Conservation (phyloP, 1,284 basidiomycete species). For the Melampsora larici-populina region DNA sequence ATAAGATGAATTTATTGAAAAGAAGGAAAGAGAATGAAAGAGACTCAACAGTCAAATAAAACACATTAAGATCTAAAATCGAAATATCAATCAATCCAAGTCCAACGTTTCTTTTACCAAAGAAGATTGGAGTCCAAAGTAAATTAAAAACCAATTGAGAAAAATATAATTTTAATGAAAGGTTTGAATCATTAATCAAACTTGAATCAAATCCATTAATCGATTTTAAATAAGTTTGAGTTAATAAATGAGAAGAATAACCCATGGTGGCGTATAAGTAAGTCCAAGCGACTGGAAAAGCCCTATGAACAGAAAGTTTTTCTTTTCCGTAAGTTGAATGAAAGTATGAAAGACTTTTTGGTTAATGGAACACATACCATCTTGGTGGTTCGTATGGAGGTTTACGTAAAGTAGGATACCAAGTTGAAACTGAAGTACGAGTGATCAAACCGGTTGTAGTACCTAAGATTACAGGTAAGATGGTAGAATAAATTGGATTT, state of each 20-base stretch:
- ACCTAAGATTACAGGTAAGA: constrained; percentile 48
- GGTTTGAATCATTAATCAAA: constrained; percentile 45
- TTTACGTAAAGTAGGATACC: constrained; percentile 32
- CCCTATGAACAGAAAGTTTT: constrained; percentile 1
- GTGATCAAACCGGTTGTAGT: constrained; percentile 45
- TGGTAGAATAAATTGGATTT: constrained; percentile 51
- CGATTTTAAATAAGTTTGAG: constrained; percentile 48
- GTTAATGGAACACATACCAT: constrained; percentile 1
- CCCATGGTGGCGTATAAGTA: constrained; percentile 52
- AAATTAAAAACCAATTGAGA: constrained; percentile 51
- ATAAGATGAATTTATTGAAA: too few relatives aligned
- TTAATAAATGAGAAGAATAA: constrained; percentile 48
- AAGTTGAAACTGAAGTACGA: constrained; percentile 47
- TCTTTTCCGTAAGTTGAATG: constrained; percentile 40
- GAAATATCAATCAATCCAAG: constrained; percentile 49
- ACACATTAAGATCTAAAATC: constrained; percentile 50
- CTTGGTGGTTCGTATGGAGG: constrained; percentile 21
- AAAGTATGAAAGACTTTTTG: neutral
- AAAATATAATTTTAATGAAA: constrained; percentile 50
- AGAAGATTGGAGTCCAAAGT: constrained; percentile 51
- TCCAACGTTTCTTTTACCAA: constrained; percentile 49
- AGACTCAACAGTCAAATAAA: constrained; percentile 47
- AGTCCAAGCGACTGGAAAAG: constrained; percentile 48
- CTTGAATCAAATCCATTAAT: constrained; percentile 47
- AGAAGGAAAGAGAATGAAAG: too few relatives aligned